These are phyloP conservation scores for Aphanomyces stellatus DNA, from an alignment of 352 stramenopile genomes.

Conservation along the genomic window DNA sequence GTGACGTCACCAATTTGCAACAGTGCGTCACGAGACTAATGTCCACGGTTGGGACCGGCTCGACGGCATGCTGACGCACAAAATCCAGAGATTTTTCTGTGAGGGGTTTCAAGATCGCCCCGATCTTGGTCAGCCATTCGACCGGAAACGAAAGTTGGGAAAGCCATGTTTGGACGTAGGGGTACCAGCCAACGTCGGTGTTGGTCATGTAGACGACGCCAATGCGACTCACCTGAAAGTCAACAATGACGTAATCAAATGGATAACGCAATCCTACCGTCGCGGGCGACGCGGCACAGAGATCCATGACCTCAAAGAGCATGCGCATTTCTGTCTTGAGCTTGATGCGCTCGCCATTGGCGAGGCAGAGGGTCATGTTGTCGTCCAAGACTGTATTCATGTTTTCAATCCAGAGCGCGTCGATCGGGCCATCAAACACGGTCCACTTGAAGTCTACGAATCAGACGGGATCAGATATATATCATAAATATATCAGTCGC, in stretches of 20 bases:
- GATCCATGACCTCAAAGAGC: conserved; percentile 92
- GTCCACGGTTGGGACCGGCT: conserved; percentile 84
- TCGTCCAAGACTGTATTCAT: conserved; percentile 95
- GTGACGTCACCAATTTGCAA: conserved; percentile 76
- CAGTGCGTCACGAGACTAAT: conserved; percentile 83
- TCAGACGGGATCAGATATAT: conserved; percentile 12
- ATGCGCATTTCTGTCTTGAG: conserved; percentile 87
- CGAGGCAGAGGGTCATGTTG: conserved; percentile 92
- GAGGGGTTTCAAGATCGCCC: conserved; percentile 43
- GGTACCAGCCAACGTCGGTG: conserved; percentile 83
- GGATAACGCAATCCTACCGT: conserved; percentile 49
- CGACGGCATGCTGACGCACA: conserved; percentile 59
- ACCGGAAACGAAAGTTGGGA: conserved; percentile 39
- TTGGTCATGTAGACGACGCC: conserved; percentile 74
- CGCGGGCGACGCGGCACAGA: conserved; percentile 84
- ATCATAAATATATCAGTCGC: not conserved
- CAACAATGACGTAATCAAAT: conserved; percentile 24
- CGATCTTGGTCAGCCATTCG: conserved; percentile 32
- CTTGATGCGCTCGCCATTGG: conserved; percentile 90
- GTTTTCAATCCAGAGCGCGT: conserved; percentile 95
- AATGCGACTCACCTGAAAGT: conserved; percentile 47
- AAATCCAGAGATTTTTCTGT: conserved; percentile 73
- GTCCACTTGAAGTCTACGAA: conserved; percentile 75
- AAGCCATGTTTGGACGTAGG: conserved; percentile 88
- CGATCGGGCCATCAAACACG: conserved; percentile 91